Conservation (phyloP, 805 yeast species). For the Ogataea nakhonphanomensis region DNA sequence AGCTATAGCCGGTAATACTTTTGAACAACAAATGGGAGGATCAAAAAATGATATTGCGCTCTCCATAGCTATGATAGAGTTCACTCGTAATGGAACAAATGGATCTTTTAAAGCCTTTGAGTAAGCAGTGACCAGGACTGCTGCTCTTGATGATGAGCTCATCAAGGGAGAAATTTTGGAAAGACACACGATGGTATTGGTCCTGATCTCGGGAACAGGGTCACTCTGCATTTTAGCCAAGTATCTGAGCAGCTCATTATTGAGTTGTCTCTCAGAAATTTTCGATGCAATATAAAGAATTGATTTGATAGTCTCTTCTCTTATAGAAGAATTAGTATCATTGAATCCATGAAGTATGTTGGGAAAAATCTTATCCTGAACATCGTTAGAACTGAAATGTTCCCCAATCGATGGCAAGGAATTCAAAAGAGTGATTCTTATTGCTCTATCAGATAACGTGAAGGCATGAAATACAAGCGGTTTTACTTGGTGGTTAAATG, state of each 20-base stretch:
- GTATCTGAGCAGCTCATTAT: slow-evolving; percentile 76
- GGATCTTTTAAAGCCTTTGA: slow-evolving; percentile 80
- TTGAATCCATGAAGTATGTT: slow-evolving; percentile 75
- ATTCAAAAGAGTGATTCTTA: slow-evolving; percentile 68
- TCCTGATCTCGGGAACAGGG: slow-evolving; percentile 69
- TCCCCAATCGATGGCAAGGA: slow-evolving; percentile 54
- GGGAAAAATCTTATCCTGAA: slow-evolving; percentile 67
- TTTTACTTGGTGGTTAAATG: slow-evolving; percentile 42
- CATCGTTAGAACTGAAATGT: slow-evolving; percentile 52
- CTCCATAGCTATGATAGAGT: slow-evolving; percentile 72
- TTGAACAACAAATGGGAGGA: slow-evolving; percentile 73
- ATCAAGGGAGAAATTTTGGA: slow-evolving; percentile 61
- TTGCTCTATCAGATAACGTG: slow-evolving; percentile 67
- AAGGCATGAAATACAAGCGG: slow-evolving; percentile 67
- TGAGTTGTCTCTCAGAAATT: slow-evolving; percentile 74
- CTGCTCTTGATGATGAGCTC: slow-evolving; percentile 53
- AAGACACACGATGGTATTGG: slow-evolving; percentile 69
- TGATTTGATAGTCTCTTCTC: slow-evolving; percentile 76
- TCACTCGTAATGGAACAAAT: slow-evolving; percentile 67
- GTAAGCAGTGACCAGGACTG: slow-evolving; percentile 83
- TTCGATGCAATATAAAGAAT: slow-evolving; percentile 54
- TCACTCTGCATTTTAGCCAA: slow-evolving; percentile 83
- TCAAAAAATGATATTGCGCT: slow-evolving; percentile 62
- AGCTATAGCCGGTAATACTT: slow-evolving; percentile 79
- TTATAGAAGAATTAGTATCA: slow-evolving; percentile 76